These are phyloP conservation scores for Xylaria sp. DNA, from an alignment of 2,329 filamentous ascomycete genomes.

Conservation along the genomic window DNA sequence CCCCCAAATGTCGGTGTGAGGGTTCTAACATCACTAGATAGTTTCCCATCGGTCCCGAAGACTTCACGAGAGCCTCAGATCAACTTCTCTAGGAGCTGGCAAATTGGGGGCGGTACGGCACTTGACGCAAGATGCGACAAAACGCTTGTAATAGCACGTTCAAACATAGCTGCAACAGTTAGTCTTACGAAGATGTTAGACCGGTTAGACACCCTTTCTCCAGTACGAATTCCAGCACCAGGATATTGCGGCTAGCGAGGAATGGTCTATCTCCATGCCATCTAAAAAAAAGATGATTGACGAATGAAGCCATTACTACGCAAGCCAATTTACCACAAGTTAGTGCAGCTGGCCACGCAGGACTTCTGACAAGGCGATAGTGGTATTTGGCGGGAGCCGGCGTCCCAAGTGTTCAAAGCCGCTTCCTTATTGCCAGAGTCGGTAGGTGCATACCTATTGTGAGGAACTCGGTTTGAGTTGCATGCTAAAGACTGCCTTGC, in stretches of 20 bases:
- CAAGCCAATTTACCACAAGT: not conserved
- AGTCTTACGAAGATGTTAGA: not conserved
- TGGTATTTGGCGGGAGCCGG: not conserved
- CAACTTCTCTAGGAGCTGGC: not conserved
- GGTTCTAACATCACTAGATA: not conserved
- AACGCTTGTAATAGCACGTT: not conserved
- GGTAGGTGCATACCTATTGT: not conserved
- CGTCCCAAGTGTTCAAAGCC: constrained; percentile 9
- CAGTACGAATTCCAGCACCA: not conserved
- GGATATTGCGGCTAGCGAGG: not conserved
- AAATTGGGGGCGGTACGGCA: constrained; percentile 4
- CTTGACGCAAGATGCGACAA: not conserved
- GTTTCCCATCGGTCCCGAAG: not conserved
- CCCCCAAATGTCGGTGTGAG: not conserved
- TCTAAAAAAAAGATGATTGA: not conserved
- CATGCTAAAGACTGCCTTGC: constrained; percentile 3
- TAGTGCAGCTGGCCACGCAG: constrained; percentile 1
- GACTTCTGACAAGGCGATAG: not conserved
- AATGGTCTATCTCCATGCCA: not conserved
- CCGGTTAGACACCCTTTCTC: not conserved
- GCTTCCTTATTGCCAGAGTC: constrained; percentile 11
- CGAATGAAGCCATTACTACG: not conserved
- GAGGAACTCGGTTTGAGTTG: not conserved
- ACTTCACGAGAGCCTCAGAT: not conserved
- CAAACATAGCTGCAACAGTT: not conserved